A percentile compares a stretch with the other conserved stretches of the same genome.
phyloP scores from a whole-genome alignment of 2,329 filamentous ascomycete genomes.

The Penicillium griseofulvum region DNA sequence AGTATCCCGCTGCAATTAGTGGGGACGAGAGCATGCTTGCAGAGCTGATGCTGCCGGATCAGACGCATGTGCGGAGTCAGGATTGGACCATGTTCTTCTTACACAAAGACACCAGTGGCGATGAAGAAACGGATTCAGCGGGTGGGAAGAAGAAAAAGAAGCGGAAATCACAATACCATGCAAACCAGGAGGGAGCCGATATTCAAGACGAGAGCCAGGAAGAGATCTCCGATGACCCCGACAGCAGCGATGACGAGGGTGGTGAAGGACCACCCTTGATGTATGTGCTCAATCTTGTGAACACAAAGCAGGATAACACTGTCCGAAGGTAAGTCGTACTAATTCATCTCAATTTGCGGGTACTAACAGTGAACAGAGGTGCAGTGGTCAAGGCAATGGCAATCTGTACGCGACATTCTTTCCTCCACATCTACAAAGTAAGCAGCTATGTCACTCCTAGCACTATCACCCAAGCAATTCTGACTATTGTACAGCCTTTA shows the following conservation, averaged over 20 bases:
- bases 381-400: constrained; percentile 98
- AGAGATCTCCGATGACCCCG: constrained; percentile 41
- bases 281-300: constrained; percentile 95
- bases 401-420: constrained; percentile 95
- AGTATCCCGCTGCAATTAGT: constrained; percentile 91
- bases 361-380: constrained; percentile 56
- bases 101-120: constrained; percentile 86
- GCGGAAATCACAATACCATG: constrained; percentile 45
- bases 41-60: constrained; percentile 96
- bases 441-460: constrained; percentile 39
- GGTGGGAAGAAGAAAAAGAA: constrained; percentile 45
- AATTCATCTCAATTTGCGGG: neutral
- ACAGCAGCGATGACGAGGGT: constrained; percentile 61
- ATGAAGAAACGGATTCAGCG: constrained; percentile 68
- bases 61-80: constrained; percentile 89
- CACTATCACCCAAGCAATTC: neutral
- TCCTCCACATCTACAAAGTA: constrained; percentile 97
- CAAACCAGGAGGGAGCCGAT: constrained; percentile 49
- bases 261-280: constrained; percentile 87
- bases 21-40: constrained; percentile 98
- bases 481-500: constrained; percentile 61
- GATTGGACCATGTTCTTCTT: constrained; percentile 99
- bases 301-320: constrained; percentile 93
- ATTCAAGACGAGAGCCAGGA: constrained; percentile 51
- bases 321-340: constrained; percentile 62